Conservation (phyloP, 345 rosid species). For the Carallia brachiata region DNA sequence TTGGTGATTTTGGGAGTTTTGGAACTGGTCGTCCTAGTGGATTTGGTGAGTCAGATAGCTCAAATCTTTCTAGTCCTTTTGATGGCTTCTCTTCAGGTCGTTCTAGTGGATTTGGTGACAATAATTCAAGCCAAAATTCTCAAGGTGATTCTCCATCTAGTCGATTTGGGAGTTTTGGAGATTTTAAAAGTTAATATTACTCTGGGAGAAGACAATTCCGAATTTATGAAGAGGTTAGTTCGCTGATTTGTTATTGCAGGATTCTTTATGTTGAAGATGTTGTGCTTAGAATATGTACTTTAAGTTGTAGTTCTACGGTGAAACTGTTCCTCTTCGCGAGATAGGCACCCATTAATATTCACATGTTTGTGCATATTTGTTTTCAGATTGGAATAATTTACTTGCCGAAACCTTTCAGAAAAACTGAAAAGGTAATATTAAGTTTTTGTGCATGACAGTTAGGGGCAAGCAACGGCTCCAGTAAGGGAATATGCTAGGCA, state of each 20-base stretch:
- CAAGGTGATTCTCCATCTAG: not conserved
- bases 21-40: conserved; percentile 23
- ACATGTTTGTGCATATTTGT: too few relatives aligned
- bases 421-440: too few relatives aligned
- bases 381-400: too few relatives aligned
- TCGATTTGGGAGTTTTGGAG: conserved; percentile 27
- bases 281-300: not conserved
- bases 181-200: conserved; percentile 1
- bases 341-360: too few relatives aligned
- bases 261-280: not conserved
- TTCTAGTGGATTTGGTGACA: conserved; percentile 37
- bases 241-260: not conserved
- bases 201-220: conserved; percentile 1
- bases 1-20: conserved; percentile 45
- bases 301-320: not conserved
- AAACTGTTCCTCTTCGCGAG: too few relatives aligned
- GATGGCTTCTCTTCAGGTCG: conserved; percentile 21
- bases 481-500: not conserved
- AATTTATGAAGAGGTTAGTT: conserved; percentile 6
- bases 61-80: conserved; percentile 37
- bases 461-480: not conserved
- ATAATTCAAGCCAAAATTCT: not conserved
- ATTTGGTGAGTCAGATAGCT: conserved; percentile 13
- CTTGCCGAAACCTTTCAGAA: too few relatives aligned
- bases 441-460: not conserved